phyloP scores from a whole-genome alignment of 768 basidiomycete genomes.

The Porphyrellus cyaneotinctus region DNA sequence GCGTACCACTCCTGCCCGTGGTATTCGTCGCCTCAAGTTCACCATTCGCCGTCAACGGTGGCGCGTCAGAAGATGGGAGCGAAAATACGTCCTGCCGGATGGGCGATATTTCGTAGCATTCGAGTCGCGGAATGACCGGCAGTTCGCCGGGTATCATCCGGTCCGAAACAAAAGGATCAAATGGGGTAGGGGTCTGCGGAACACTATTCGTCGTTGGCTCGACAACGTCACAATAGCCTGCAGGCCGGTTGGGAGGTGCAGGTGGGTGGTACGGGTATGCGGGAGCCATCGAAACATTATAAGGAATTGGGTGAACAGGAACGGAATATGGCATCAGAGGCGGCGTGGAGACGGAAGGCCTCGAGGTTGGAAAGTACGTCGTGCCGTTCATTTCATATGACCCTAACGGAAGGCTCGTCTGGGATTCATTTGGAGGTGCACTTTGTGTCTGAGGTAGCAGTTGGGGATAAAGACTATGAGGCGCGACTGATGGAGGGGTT shows the following conservation, averaged over 20 bases:
- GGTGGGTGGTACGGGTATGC: slow-evolving; percentile 11
- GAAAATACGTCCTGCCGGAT: not conserved
- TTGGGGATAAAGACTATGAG: not conserved
- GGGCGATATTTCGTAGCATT: slow-evolving; percentile 4
- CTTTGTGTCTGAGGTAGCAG: not conserved
- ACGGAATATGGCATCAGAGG: slow-evolving; percentile 5
- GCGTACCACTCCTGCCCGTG: not conserved
- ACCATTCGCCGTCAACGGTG: not conserved
- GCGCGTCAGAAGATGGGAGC: not conserved
- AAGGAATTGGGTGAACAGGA: slow-evolving; percentile 6
- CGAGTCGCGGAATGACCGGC: slow-evolving; percentile 9
- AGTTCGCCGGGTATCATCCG: slow-evolving; percentile 6
- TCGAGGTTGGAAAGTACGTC: slow-evolving; percentile 23
- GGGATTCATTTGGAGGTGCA: not conserved
- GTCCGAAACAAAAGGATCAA: slow-evolving; percentile 23
- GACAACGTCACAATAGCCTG: slow-evolving; percentile 1
- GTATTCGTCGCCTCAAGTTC: not conserved
- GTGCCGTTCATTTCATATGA: slow-evolving; percentile 28
- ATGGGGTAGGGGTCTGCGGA: slow-evolving; percentile 3
- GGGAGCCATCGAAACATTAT: slow-evolving; percentile 1
- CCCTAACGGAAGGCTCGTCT: slow-evolving; percentile 9
- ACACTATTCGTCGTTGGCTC: not conserved
- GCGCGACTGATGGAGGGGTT: not conserved
- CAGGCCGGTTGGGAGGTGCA: slow-evolving; percentile 3
- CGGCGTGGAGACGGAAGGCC: not conserved